These are phyloP conservation scores for Ophiobolus disseminans DNA, from an alignment of 2,329 filamentous ascomycete species.

Conservation along the genomic window DNA sequence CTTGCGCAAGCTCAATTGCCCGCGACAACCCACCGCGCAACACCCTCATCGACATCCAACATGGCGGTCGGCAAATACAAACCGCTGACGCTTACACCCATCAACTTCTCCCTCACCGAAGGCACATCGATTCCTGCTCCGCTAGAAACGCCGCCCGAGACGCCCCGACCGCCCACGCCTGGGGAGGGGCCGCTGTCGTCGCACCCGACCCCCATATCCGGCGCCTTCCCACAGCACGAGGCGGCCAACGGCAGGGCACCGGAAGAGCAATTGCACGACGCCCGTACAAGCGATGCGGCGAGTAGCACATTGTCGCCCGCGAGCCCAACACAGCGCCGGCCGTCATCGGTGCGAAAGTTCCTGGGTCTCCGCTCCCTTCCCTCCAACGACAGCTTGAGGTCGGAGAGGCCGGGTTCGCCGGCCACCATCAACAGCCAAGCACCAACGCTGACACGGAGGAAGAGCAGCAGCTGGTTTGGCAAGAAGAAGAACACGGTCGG, in stretches of 20 bases:
- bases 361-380: slow-evolving; percentile 48
- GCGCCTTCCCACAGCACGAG: slow-evolving; percentile 30
- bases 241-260: slow-evolving; percentile 27
- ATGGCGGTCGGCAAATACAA: slow-evolving; percentile 45
- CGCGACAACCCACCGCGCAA: slow-evolving; percentile 12
- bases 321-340: slow-evolving; percentile 45
- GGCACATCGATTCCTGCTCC: slow-evolving; percentile 52
- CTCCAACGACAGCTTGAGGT: slow-evolving; percentile 46
- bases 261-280: slow-evolving; percentile 24
- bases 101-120: slow-evolving; percentile 53
- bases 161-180: slow-evolving; percentile 48
- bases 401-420: slow-evolving; percentile 47
- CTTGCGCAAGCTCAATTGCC: slow-evolving; percentile 12
- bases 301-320: slow-evolving; percentile 39
- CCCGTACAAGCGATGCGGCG: slow-evolving; percentile 38
- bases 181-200: slow-evolving; percentile 50
- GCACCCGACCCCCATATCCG: slow-evolving; percentile 49
- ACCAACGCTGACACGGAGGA: slow-evolving; percentile 42
- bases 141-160: slow-evolving; percentile 48
- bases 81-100: slow-evolving; percentile 46
- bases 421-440: slow-evolving; percentile 42
- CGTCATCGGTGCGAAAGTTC: slow-evolving; percentile 51
- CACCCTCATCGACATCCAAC: slow-evolving; percentile 12
- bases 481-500: slow-evolving; percentile 46
- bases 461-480: slow-evolving; percentile 51